A percentile compares a stretch with the other conserved stretches of the same genome.
phyloP scores from a whole-genome alignment of 1,284 basidiomycete genomes.

The Cutaneotrichosporon mucoides region DNA sequence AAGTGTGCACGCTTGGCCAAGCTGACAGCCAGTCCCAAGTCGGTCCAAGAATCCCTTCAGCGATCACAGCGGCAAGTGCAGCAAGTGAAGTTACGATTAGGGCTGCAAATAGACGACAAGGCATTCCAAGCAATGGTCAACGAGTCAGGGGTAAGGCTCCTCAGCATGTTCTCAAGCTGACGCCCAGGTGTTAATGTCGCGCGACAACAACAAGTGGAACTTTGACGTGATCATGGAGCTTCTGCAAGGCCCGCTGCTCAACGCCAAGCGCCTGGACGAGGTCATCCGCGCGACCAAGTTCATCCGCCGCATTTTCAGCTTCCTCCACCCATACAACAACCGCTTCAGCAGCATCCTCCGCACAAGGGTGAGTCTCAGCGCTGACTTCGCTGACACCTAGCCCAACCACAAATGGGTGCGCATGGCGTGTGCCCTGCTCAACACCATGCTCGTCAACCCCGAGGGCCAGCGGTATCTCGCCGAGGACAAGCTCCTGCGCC shows the following conservation, averaged over 20 bases:
- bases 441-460: slow-evolving; percentile 72
- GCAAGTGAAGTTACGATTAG: slow-evolving; percentile 78
- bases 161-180: background rate
- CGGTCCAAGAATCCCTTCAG: slow-evolving; percentile 69
- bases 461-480: slow-evolving; percentile 79
- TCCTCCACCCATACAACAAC: slow-evolving; percentile 84
- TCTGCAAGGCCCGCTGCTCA: slow-evolving; percentile 85
- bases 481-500: slow-evolving; percentile 82
- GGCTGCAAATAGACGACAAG: slow-evolving; percentile 89
- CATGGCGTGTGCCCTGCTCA: slow-evolving; percentile 74
- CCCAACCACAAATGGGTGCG: slow-evolving; percentile 75
- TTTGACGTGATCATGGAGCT: slow-evolving; percentile 83
- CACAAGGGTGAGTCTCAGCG: slow-evolving; percentile 56
- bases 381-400: slow-evolving; percentile 48
- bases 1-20: background rate
- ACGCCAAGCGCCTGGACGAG: slow-evolving; percentile 92
- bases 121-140: slow-evolving; percentile 76
- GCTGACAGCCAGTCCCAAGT: slow-evolving; percentile 5
- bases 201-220: slow-evolving; percentile 91
- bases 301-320: slow-evolving; percentile 78
- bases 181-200: slow-evolving; percentile 71
- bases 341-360: slow-evolving; percentile 79
- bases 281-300: slow-evolving; percentile 87
- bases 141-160: slow-evolving; percentile 65
- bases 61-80: slow-evolving; percentile 88